Conservation (phyloP, 768 basidiomycete genomes). For the Glaciozyma antarctica region DNA sequence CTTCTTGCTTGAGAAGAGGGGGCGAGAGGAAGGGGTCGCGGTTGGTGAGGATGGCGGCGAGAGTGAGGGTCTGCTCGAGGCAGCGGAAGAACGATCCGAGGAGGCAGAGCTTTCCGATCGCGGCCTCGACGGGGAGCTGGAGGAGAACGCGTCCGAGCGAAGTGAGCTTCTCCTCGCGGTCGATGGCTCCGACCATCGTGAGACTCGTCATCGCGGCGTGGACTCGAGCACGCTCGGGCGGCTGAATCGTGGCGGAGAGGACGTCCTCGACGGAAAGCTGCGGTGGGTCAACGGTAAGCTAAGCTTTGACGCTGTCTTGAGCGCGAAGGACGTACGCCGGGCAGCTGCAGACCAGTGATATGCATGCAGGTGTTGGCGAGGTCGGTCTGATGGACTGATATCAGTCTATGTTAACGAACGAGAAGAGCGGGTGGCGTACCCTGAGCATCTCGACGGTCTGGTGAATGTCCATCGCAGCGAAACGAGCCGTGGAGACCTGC, state of each 20-base stretch:
- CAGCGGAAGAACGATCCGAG: conserved; percentile 90
- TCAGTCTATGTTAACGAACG: conserved; percentile 4
- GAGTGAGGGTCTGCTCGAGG: conserved; percentile 53
- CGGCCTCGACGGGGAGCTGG: conserved; percentile 79
- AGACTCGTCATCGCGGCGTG: conserved; percentile 67
- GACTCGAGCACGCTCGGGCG: conserved; percentile 68
- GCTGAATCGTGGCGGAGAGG: conserved; percentile 72
- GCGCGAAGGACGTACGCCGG: conserved; percentile 40
- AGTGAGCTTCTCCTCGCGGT: conserved; percentile 63
- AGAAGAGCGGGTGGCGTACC: neutral
- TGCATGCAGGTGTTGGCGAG: conserved; percentile 61
- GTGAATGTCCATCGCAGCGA: conserved; percentile 57
- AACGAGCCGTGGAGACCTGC: conserved; percentile 53
- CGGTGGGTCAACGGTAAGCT: too few species aligned
- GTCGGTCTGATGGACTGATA: conserved; percentile 5
- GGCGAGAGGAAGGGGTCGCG: conserved; percentile 86
- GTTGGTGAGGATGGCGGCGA: conserved; percentile 82
- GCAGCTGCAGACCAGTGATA: conserved; percentile 83
- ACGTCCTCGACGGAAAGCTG: conserved; percentile 74
- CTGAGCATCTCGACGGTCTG: conserved; percentile 90
- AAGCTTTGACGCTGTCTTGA: too few species aligned
- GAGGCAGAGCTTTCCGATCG: conserved; percentile 78
- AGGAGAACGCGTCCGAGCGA: conserved; percentile 79
- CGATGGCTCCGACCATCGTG: conserved; percentile 78
- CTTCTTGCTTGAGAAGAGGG: conserved; percentile 55